Conservation (phyloP, 768 basidiomycete species). For the Russula dissimulans region DNA sequence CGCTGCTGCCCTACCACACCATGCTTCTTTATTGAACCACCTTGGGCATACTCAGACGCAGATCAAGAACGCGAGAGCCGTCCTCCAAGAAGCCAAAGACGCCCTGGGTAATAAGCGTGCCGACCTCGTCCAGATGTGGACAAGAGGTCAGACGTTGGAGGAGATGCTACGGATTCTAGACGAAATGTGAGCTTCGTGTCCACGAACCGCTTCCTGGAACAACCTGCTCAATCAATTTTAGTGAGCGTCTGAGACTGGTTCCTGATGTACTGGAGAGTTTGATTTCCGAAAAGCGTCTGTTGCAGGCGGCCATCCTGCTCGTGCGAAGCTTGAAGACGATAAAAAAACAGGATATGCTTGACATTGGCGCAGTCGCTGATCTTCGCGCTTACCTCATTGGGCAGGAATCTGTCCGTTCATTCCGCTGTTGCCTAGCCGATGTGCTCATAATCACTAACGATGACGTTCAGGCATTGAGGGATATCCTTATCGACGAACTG, state of each 20-base stretch:
- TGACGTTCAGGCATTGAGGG: constrained; percentile 62
- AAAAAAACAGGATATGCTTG: constrained; percentile 85
- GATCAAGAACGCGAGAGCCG: constrained; percentile 56
- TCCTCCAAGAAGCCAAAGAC: constrained; percentile 73
- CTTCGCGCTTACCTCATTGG: constrained; percentile 71
- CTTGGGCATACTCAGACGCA: constrained; percentile 68
- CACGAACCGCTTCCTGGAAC: constrained; percentile 2
- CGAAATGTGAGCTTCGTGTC: constrained; percentile 54
- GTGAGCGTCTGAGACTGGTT: constrained; percentile 77
- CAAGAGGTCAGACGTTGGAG: constrained; percentile 80
- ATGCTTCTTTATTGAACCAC: constrained; percentile 66
- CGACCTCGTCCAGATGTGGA: constrained; percentile 85
- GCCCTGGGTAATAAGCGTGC: constrained; percentile 71
- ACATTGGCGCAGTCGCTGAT: constrained; percentile 92
- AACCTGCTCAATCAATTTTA: constrained; percentile 18
- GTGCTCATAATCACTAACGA: constrained; percentile 7
- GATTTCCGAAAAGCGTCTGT: constrained; percentile 90
- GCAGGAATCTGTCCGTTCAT: constrained; percentile 71
- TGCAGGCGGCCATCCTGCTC: constrained; percentile 82
- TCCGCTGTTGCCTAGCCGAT: not conserved
- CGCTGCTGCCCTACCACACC: constrained; percentile 88
- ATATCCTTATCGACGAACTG: constrained; percentile 90
- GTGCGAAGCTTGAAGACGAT: constrained; percentile 84
- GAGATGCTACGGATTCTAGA: constrained; percentile 95
- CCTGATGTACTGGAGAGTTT: constrained; percentile 88